Base-by-base conservation (phyloP, 768 basidiomycete species). In the Tricholoma furcatifolium region DNA sequence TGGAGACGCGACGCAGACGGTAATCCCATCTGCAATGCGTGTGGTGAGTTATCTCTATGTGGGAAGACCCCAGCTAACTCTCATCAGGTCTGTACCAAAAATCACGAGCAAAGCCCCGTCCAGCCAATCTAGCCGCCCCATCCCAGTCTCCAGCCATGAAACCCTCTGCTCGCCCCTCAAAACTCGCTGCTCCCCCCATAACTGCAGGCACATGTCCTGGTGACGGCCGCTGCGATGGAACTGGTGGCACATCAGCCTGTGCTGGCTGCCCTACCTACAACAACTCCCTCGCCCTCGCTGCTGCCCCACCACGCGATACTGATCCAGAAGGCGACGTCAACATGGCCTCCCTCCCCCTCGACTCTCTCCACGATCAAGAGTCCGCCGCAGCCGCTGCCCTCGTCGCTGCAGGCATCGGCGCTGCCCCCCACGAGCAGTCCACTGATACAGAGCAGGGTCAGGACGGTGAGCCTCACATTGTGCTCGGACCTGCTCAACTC, bases 201-300 rank as follows among this genome's bases (percentile, higher is more conserved):
- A 43, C 45, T 31, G 4, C 43, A 30, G 88, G 89, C 56, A 95
- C 95, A n/a, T 99, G 97, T 70, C 97, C 97, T 3, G 97, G 97
- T 52, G 97, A 98, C 72, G 97, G 97, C 31, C 82, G 91, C 60
- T 99, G 97, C 73, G 93, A 99, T 72, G 97, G 97, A 59, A 95
- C 92, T 11, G 97, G 97, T 62, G 97, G 97, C 48, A 85, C 93
- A 59, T 84, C 83, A 54, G 87, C 91, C 57, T 99, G 97, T 70
- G 83, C 87, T 58, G 97, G 97, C 41, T 99, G 97, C 69, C 97
- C 97, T 11, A 95, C 96, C 30, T 93, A 85, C 74, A 99, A 98
- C 77, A 99, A 99, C 66, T 80, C 80, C 47, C 73, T 84, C 54
- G 69, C 75, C 55, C 72, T 76, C 42, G 70, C 74, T 68, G 74